These are phyloP conservation scores for Immersiella caudata DNA, from an alignment of 495 filamentous ascomycete species.

Conservation along the genomic window DNA sequence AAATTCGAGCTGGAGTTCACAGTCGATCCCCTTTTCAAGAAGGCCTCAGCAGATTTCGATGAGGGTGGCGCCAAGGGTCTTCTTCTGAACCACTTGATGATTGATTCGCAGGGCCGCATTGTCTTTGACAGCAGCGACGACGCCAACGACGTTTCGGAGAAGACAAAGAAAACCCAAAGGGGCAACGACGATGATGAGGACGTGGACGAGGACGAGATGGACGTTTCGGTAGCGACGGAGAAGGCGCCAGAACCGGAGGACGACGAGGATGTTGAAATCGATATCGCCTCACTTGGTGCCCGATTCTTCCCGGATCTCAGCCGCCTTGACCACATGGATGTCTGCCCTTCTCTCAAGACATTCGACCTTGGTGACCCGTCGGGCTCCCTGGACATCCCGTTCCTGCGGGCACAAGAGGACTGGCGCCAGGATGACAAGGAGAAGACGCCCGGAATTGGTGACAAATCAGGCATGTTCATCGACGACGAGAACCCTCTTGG, in stretches of 20 bases:
- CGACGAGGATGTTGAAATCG: conserved; percentile 67
- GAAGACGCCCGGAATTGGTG: conserved; percentile 56
- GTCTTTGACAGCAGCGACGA: conserved; percentile 99
- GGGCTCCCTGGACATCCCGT: conserved; percentile 85
- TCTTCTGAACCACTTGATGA: conserved; percentile 90
- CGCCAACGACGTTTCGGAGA: conserved; percentile 58
- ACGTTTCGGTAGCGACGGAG: conserved; percentile 34
- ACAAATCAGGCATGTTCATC: conserved; percentile 79
- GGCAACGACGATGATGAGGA: conserved; percentile 46
- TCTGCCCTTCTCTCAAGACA: conserved; percentile 92
- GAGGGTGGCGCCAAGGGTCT: conserved; percentile 97
- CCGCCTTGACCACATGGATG: conserved; percentile 78
- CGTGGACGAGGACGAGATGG: conserved; percentile 56
- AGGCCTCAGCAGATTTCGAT: conserved; percentile 96
- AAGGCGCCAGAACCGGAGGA: conserved; percentile 45
- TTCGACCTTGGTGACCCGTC: conserved; percentile 86
- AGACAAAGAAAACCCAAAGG: conserved; percentile 38
- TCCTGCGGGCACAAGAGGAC: conserved; percentile 86
- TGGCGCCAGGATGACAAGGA: conserved; percentile 67
- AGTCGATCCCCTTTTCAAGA: conserved; percentile 97
- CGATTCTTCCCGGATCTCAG: conserved; percentile 88
- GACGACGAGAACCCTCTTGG: conserved; percentile 77
- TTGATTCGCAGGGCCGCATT: conserved; percentile 87
- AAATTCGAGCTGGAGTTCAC: conserved; percentile 97
- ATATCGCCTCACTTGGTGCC: conserved; percentile 69